A percentile compares a stretch with the other conserved stretches of the same genome.
Conservation (phyloP, 192 early-diverging fungal genomes). For the Podila epigama region DNA sequence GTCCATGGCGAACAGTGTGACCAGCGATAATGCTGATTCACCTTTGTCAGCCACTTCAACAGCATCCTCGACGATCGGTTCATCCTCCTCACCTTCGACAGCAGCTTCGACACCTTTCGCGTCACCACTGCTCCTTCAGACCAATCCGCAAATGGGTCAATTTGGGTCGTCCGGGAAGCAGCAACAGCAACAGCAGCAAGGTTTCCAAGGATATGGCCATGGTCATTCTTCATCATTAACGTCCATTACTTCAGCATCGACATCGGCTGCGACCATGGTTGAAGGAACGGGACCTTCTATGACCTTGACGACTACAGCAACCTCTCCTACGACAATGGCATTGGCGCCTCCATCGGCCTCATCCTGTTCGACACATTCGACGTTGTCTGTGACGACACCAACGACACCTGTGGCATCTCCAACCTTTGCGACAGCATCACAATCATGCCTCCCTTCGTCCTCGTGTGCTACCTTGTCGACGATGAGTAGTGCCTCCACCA, state of each 20-base stretch:
- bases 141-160: slow-evolving; percentile 1
- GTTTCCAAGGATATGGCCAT: not conserved
- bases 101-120: slow-evolving; percentile 12
- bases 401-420: not conserved
- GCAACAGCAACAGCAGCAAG: not conserved
- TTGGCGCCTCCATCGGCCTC: not conserved
- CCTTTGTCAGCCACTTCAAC: not conserved
- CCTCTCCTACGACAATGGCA: not conserved
- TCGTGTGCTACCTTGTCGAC: not conserved
- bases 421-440: too few species aligned
- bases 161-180: too few species aligned
- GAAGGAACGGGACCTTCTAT: not conserved
- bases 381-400: not conserved
- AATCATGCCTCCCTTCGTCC: too few species aligned
- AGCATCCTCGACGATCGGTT: not conserved
- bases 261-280: not conserved
- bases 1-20: not conserved
- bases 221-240: slow-evolving; percentile 12
- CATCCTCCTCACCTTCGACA: not conserved
- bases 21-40: not conserved
- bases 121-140: slow-evolving; percentile 12
- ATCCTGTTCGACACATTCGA: not conserved
- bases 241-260: slow-evolving; percentile 10
- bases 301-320: not conserved
- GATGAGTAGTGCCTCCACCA: not conserved